Percentiles rank a stretch among this genome's conserved stretches.
Evolutionary conservation across 495 filamentous ascomycete species (phyloP).

Genomic region (Cercophora samala): DNA sequence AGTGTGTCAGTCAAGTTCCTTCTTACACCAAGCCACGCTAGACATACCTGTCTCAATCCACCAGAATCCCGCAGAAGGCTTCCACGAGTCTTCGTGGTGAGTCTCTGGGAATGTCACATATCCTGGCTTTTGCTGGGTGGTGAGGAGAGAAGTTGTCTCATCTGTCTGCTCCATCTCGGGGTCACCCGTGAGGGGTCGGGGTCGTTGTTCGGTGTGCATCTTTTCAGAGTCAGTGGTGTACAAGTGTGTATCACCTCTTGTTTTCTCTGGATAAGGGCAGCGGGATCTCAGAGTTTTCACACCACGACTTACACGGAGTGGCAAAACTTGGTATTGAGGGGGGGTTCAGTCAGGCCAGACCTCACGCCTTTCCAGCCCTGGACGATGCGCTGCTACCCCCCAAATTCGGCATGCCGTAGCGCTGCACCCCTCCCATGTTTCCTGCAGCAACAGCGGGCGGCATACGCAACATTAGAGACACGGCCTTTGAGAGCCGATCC

Average conservation of each 20-base stretch:
- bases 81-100: constrained; percentile 24
- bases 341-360: constrained; percentile 1
- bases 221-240: background rate
- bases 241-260: background rate
- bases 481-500: background rate
- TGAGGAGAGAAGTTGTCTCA: constrained; percentile 27
- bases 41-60: constrained; percentile 41
- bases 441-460: background rate
- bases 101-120: constrained; percentile 27
- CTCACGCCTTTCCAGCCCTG: constrained; percentile 1
- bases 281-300: background rate
- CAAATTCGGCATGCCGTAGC: constrained; percentile 10
- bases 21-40: too few species aligned
- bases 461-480: background rate
- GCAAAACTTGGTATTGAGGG: constrained; percentile 10
- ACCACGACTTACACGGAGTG: background rate
- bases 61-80: constrained; percentile 34
- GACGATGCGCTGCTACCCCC: background rate
- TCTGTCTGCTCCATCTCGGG: constrained; percentile 20
- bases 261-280: background rate
- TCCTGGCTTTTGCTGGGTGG: constrained; percentile 17
- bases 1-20: background rate
- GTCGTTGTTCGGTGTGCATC: background rate
- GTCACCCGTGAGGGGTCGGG: background rate
- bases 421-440: background rate